Conservation (phyloP, 768 basidiomycete genomes). For the Termitomyces bulborhizus region DNA sequence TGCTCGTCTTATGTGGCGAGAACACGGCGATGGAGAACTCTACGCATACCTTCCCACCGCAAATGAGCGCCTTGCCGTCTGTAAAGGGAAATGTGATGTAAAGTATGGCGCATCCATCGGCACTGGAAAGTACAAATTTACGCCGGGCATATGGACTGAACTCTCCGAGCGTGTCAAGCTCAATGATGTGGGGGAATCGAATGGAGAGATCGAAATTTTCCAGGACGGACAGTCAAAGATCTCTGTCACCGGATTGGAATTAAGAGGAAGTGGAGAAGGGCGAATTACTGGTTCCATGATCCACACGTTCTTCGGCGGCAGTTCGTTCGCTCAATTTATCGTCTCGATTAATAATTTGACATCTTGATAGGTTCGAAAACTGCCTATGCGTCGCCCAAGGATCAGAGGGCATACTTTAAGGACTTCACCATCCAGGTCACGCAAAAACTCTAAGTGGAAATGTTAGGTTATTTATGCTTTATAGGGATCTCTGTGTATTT, state of each 20-base stretch:
- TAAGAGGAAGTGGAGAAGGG: conserved; percentile 6
- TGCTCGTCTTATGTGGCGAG: conserved; percentile 63
- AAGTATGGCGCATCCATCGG: conserved; percentile 44
- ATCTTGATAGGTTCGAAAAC: conserved; percentile 1
- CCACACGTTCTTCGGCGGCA: conserved; percentile 19
- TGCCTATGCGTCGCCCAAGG: neutral
- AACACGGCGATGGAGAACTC: conserved; percentile 50
- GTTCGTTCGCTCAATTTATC: neutral
- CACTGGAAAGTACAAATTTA: conserved; percentile 43
- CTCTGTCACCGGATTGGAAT: neutral
- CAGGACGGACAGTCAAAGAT: conserved; percentile 27
- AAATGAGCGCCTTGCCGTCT: conserved; percentile 28
- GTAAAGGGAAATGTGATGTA: conserved; percentile 31
- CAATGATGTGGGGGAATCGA: conserved; percentile 45
- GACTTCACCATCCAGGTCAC: conserved; percentile 2
- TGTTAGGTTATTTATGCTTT: neutral
- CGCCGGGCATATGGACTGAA: conserved; percentile 43
- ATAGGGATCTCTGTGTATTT: too few relatives aligned
- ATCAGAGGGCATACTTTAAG: conserved; percentile 8
- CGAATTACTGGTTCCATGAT: conserved; percentile 22
- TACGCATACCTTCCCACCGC: conserved; percentile 63
- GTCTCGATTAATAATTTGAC: neutral
- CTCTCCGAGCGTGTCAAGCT: conserved; percentile 50
- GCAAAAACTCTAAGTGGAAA: neutral
- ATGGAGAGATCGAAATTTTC: conserved; percentile 52